These are phyloP conservation scores for Globisporangium irregulare DNA, from an alignment of 352 stramenopile species.

Conservation along the genomic window DNA sequence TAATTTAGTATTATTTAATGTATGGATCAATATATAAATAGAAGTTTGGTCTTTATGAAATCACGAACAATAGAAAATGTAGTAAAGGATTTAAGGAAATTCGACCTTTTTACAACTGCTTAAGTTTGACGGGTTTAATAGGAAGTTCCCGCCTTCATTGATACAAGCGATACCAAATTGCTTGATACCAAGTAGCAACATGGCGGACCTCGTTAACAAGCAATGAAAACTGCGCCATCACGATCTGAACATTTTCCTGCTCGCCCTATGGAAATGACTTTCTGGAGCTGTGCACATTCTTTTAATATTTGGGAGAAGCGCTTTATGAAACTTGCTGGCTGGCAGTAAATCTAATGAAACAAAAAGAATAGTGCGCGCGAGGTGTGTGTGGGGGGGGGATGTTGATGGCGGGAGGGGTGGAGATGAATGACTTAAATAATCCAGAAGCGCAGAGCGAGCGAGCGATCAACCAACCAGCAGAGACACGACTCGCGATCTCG, in stretches of 20 bases:
- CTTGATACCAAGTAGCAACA: no score
- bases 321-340: not conserved
- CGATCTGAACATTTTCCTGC: not conserved
- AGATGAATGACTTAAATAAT: slow-evolving; percentile 13
- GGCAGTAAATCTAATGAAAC: not conserved
- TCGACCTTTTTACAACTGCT: no score
- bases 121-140: no score
- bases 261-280: not conserved
- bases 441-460: not conserved
- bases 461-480: no score
- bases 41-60: no score
- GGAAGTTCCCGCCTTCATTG: no score
- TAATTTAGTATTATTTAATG: no score
- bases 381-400: not conserved
- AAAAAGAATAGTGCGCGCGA: not conserved
- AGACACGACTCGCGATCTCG: not conserved
- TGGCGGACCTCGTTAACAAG: no score
- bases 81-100: no score
- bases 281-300: not conserved
- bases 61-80: no score
- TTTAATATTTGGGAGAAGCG: not conserved
- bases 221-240: not conserved
- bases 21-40: no score
- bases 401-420: not conserved
- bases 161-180: no score